Base-by-base conservation (phyloP, 2,329 filamentous ascomycete species). In the Chaetomium sp. region DNA sequence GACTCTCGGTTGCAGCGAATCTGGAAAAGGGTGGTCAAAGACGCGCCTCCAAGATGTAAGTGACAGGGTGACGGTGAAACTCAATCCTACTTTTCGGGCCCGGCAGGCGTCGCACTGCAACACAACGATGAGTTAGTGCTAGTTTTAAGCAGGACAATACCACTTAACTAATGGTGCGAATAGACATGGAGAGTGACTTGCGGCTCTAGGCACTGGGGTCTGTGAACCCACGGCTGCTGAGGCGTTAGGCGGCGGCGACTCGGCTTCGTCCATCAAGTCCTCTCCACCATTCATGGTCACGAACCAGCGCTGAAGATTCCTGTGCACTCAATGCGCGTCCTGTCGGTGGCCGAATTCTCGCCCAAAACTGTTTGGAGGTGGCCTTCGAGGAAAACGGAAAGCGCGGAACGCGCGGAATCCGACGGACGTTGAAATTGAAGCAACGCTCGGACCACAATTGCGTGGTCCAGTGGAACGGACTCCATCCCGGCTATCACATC, bases 1-100 rank as follows among this genome's bases (percentile, higher is more conserved):
- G 61, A 66, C 49, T 72, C 68, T 56, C 70, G 68, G 58, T 71
- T 69, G 59, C 70, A 72, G 9, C 70, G 69, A 48, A 72, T 62
- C 60, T 62, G 19, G 7, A 9, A 36, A 27, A 27, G 19, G 19
- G 19, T 27, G 19, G 19, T 27, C 19, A 27, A 27, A 27, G 19
- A 3, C 19, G 19, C 19, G 19, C 19, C 19, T 27, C 19, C 19
- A 27, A 27, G 19, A 27, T 27, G 19, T 27, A 27, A 27, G 19
- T 27, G 19, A 27, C 19, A 27, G 19, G 19, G 19, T 27, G 19
- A 27, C 19, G 19, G 19, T 27, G 37, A 12, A 9, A 38, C 8
- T 8, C 8, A 19, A 9, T 37, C 52, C 9, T 37, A 61, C 58
- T 53, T 63, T 62, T 14, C 60, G 54, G 37, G 58, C 50, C 1